Evolutionary conservation across 257 asterid genomes (phyloP), one percentile per base, ranked within the genome.

Genomic region (Paraleonurus japonicus): DNA sequence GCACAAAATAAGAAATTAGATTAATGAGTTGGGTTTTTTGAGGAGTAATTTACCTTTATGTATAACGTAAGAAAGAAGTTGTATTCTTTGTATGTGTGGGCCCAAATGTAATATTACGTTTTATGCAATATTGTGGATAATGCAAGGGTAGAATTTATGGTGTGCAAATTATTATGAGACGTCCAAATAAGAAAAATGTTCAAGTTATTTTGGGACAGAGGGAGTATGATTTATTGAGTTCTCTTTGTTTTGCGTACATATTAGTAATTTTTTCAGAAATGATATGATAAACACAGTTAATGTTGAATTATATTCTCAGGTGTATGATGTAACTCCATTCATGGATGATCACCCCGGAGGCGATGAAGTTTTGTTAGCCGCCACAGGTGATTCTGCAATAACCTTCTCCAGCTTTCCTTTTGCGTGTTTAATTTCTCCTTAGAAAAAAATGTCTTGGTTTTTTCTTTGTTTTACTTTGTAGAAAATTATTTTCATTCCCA

Each of bases 291-390:
- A 12, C 19, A n/a, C 27, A 16, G 69, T 13, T 26, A 54, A 72
- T 63, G 4, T 16, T 33, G 20, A 19, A 47, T 19, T 67, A 6
- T 12, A 26, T 50, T 59, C 7, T 67, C 80, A 92, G 98, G 98
- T 92, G 54, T 92, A 92, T 72, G 97, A 92, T 77, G 92, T 90
- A 20, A 86, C 96, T 73, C 88, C 94, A 4, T 92, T 92, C 84
- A 92, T 92, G 98, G 96, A 89, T 3, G 98, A 92, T 79, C 96
- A 92, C 78, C 98, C 98, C 0, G 98, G 98, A 72, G 98, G 96
- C 50, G 98, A 88, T 69, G 98, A 92, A 78, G 96, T 92, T 72
- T 71, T 92, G 85, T 87, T 90, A 45, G 75, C 96, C 47, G 86
- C 95, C 65, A 88, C 95, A 20, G 98, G 96, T 86, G 83, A 81